Conservation (phyloP, 495 filamentous ascomycete species). For the Extremus antarcticus region DNA sequence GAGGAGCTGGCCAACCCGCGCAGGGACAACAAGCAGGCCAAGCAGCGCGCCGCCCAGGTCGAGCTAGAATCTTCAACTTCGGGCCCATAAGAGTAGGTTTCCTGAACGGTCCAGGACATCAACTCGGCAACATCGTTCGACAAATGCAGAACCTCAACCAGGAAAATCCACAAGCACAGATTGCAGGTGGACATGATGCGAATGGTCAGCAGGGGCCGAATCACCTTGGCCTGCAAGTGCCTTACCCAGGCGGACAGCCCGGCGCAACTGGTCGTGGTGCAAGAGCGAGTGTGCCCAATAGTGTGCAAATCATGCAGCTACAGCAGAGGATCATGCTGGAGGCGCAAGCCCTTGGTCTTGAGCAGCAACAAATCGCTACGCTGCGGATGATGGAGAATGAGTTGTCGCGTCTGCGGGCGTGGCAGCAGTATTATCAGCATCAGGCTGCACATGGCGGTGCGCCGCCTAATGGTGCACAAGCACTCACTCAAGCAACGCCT, state of each 20-base stretch:
- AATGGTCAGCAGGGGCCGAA: slow-evolving; percentile 13
- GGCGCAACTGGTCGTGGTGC: not conserved
- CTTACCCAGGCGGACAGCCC: slow-evolving; percentile 1
- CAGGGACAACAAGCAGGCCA: slow-evolving; percentile 20
- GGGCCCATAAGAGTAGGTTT: slow-evolving; percentile 45
- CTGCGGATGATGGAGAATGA: slow-evolving; percentile 52
- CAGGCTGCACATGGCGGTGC: not conserved
- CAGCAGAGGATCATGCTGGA: slow-evolving; percentile 59
- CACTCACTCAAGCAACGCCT: too few species aligned
- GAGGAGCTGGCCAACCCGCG: slow-evolving; percentile 8
- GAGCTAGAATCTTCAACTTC: slow-evolving; percentile 47
- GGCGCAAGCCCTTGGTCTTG: slow-evolving; percentile 42
- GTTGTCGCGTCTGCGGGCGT: slow-evolving; percentile 45
- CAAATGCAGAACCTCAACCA: slow-evolving; percentile 12
- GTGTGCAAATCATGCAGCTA: slow-evolving; percentile 48
- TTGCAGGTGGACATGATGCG: not conserved
- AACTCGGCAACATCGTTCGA: slow-evolving; percentile 13
- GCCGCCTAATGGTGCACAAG: too few species aligned
- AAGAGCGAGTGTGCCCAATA: slow-evolving; percentile 28
- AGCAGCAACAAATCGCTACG: slow-evolving; percentile 45
- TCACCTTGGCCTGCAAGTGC: slow-evolving; percentile 17
- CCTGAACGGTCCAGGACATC: slow-evolving; percentile 18
- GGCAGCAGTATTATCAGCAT: not conserved
- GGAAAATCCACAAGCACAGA: not conserved
- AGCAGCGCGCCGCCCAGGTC: slow-evolving; percentile 22